Evolutionary conservation across 768 basidiomycete species (phyloP).

Genomic region (Xanthoconium stramineum): DNA sequence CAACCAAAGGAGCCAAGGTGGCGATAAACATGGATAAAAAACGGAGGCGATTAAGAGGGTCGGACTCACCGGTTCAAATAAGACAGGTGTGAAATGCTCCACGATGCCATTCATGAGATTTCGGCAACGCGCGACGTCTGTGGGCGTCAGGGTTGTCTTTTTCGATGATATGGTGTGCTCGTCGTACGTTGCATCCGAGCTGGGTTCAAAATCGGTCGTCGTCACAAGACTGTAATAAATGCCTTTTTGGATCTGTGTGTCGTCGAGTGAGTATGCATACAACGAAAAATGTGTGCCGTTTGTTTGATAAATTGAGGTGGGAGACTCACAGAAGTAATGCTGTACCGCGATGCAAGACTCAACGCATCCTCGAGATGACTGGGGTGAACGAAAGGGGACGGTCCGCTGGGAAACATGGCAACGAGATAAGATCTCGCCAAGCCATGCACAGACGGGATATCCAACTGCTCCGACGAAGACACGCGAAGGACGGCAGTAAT

Average conservation of each 20-base stretch:
- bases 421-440: conserved; percentile 42
- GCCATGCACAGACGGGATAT: conserved; percentile 53
- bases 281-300: neutral
- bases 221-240: conserved; percentile 65
- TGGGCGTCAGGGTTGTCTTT: conserved; percentile 27
- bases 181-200: conserved; percentile 20
- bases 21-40: neutral
- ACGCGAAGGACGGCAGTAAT: conserved; percentile 56
- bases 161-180: neutral
- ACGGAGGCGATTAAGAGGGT: neutral
- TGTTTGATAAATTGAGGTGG: neutral
- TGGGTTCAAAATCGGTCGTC: conserved; percentile 51
- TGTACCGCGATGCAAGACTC: conserved; percentile 45
- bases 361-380: conserved; percentile 53
- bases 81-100: conserved; percentile 63
- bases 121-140: conserved; percentile 39
- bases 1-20: neutral
- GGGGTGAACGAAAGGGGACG: conserved; percentile 40
- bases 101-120: conserved; percentile 55
- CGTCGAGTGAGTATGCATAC: neutral
- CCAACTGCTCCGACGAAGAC: conserved; percentile 51
- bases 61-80: conserved; percentile 58
- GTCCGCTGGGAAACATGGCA: conserved; percentile 48
- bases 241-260: conserved; percentile 52
- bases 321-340: conserved; percentile 47